These are phyloP conservation scores for Coniella vitis DNA, from an alignment of 2,329 filamentous ascomycete genomes.

Conservation along the genomic window DNA sequence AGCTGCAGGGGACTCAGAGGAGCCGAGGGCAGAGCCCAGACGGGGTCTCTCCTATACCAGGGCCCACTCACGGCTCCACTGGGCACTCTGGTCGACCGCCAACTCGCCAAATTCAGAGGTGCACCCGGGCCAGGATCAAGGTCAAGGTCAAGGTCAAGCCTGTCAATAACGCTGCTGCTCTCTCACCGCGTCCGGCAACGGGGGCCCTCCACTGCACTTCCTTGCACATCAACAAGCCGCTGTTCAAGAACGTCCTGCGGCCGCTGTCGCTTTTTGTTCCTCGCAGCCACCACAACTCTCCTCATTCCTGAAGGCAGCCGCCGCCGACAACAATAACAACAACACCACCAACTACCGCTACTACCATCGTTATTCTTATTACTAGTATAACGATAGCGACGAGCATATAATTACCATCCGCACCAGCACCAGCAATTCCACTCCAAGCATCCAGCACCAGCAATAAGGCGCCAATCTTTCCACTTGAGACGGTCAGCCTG, in stretches of 20 bases:
- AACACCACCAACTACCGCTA: too few relatives aligned
- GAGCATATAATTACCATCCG: too few relatives aligned
- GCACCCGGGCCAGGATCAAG: background rate
- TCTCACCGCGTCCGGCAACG: slow-evolving; percentile 12
- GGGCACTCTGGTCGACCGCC: slow-evolving; percentile 33
- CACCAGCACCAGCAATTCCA: background rate
- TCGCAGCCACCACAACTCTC: background rate
- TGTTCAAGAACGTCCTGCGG: background rate
- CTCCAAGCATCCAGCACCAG: slow-evolving; percentile 5
- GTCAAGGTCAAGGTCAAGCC: background rate
- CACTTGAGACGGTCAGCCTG: slow-evolving; percentile 27
- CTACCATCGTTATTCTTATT: too few relatives aligned
- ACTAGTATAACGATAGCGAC: too few relatives aligned
- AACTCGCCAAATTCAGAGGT: slow-evolving; percentile 19
- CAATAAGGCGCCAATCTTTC: background rate
- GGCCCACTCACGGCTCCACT: slow-evolving; percentile 18
- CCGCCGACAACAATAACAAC: too few relatives aligned
- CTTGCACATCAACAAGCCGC: background rate
- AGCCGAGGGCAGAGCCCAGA: slow-evolving; percentile 13
- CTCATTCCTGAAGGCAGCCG: slow-evolving; percentile 2
- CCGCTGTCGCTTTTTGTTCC: background rate
- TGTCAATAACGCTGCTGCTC: background rate
- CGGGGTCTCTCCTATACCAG: slow-evolving; percentile 19
- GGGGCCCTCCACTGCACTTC: background rate
- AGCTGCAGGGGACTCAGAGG: slow-evolving; percentile 1